Evolutionary conservation across 805 yeast genomes (phyloP), one percentile per base, ranked within the genome.

Genomic region (Wickerhamiella lipophila): DNA sequence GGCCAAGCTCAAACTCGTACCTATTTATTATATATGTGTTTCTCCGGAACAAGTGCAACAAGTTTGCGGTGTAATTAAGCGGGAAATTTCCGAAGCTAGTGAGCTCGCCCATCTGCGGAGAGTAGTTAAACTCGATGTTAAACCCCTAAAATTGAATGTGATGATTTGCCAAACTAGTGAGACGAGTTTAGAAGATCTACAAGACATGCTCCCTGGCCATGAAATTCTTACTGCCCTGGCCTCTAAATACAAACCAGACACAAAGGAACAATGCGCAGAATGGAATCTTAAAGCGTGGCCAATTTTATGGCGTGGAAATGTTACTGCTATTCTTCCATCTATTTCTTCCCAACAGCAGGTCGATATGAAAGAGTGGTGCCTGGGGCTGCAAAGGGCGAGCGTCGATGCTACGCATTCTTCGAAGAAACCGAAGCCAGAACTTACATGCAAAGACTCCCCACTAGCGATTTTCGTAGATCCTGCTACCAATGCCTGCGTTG

Each of bases 251-350:
- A 72, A 75, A n/a, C 94, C 96, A 0, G 69, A 73, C 4, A 77
- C 85, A 3, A 83, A 80, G 55, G 86, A 80, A n/a, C 62, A 77
- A 13, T 73, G 81, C 19, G 51, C 64, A 1, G 67, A 68, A 38
- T 88, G 96, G 96, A 74, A 87, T 2, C 49, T 63, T 3, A 55
- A 66, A 15, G 75, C 73, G 55, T 89, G 97, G 98, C 97, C 97
- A 0, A 66, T 85, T 48, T 72, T 85, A 35, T 92, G 97, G 97
- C 79, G 87, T 56, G 97, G 97, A 0, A 86, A 88, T 59, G 94
- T 95, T 0, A 49, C 56, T 18, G 64, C 65, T 1, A 53, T 59
- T 45, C 57, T 59, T 35, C 77, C 80, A 25, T 77, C 75, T 6
- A 68, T 78, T 19, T 48, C 57, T 6, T 57, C 56, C 2, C 67